phyloP scores from a whole-genome alignment of 495 filamentous ascomycete genomes.

The Podospora pseudocomata region DNA sequence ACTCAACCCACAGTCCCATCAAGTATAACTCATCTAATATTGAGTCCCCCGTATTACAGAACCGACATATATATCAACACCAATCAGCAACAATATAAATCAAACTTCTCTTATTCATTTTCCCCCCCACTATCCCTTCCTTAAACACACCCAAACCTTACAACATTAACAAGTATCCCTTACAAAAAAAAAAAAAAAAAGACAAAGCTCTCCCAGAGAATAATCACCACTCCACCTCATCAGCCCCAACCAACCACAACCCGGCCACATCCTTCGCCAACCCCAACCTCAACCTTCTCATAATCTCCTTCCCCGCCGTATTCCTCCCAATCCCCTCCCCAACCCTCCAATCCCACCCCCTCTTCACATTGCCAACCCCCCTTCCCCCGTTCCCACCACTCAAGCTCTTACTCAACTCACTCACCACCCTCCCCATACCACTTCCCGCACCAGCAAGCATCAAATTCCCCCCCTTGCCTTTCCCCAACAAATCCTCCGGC shows the following conservation, averaged over 20 bases:
- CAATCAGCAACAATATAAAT: no score
- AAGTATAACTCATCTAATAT: no score
- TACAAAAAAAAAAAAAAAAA: neutral
- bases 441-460: slow-evolving; percentile 62
- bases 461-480: slow-evolving; percentile 55
- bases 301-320: slow-evolving; percentile 60
- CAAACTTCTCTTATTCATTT: neutral
- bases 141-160: no score
- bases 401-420: slow-evolving; percentile 55
- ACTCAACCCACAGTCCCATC: no score
- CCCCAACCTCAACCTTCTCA: slow-evolving; percentile 67
- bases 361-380: slow-evolving; percentile 38
- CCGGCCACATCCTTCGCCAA: slow-evolving; percentile 66
- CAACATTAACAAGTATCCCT: no score
- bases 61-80: no score
- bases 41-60: no score
- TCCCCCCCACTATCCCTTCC: no score
- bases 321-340: slow-evolving; percentile 51
- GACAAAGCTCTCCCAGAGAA: no score
- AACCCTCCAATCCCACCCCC: slow-evolving; percentile 85
- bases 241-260: slow-evolving; percentile 58
- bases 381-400: slow-evolving; percentile 25
- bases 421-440: slow-evolving; percentile 51
- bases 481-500: slow-evolving; percentile 63
- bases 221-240: slow-evolving; percentile 31